phyloP scores from a whole-genome alignment of 768 basidiomycete genomes.

The Hericium rajendrae region DNA sequence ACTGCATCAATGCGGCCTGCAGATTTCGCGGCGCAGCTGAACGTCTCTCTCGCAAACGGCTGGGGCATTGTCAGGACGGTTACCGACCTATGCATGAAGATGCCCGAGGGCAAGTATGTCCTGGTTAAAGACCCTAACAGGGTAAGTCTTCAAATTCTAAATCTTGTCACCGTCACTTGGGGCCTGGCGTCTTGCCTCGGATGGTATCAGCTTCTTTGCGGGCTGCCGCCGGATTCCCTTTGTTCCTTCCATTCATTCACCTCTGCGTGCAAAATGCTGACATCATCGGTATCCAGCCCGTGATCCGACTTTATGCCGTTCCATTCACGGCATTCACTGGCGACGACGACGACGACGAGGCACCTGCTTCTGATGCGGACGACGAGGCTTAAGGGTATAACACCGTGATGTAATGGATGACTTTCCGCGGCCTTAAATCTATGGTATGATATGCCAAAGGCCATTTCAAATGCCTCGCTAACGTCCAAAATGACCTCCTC shows the following conservation, averaged over 20 bases:
- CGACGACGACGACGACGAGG: slow-evolving; percentile 53
- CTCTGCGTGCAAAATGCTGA: slow-evolving; percentile 4
- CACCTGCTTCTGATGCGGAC: slow-evolving; percentile 32
- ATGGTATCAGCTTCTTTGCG: not conserved
- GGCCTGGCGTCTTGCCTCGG: not conserved
- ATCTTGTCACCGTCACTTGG: slow-evolving; percentile 2
- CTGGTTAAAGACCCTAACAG: slow-evolving; percentile 97
- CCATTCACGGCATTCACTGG: slow-evolving; percentile 78
- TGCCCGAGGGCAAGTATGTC: slow-evolving; percentile 97
- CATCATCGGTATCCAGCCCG: slow-evolving; percentile 47
- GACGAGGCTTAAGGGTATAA: slow-evolving; percentile 22
- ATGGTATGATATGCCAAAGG: too few species aligned
- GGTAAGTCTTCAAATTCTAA: slow-evolving; percentile 36
- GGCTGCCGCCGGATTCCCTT: not conserved
- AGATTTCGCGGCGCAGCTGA: slow-evolving; percentile 92
- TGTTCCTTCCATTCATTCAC: not conserved
- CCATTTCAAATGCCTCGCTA: too few species aligned
- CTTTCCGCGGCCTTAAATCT: too few species aligned
- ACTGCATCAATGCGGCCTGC: slow-evolving; percentile 90
- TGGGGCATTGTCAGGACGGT: slow-evolving; percentile 98
- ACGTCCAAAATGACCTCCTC: too few species aligned
- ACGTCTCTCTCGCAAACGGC: slow-evolving; percentile 89
- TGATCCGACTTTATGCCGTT: slow-evolving; percentile 90
- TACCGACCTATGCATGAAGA: slow-evolving; percentile 89
- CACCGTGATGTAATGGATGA: too few species aligned